Conservation (phyloP, 805 yeast species). For the Lachancea cidri region DNA sequence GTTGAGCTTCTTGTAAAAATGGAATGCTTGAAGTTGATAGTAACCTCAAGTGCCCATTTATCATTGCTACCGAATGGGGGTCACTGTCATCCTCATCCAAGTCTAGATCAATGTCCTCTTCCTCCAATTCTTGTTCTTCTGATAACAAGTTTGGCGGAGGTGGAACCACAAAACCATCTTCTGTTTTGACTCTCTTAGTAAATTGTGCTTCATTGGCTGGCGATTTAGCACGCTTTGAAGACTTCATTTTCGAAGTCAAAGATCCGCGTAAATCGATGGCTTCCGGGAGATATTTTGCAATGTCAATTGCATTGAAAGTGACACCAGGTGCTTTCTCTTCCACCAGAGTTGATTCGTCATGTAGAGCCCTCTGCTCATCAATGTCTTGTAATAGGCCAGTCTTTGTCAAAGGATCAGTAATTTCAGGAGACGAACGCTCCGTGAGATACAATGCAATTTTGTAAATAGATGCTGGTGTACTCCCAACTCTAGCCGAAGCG, state of each 20-base stretch:
- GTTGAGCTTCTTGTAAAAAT: constrained; percentile 55
- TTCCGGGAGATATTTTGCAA: constrained; percentile 37
- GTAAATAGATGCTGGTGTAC: constrained; percentile 60
- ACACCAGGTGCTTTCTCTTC: constrained; percentile 34
- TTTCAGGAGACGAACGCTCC: constrained; percentile 51
- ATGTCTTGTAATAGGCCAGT: constrained; percentile 52
- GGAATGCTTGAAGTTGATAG: constrained; percentile 47
- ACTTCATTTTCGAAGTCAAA: constrained; percentile 38
- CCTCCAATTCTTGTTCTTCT: constrained; percentile 21
- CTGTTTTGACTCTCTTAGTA: constrained; percentile 40
- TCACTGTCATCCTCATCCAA: constrained; percentile 30
- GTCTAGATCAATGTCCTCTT: constrained; percentile 32
- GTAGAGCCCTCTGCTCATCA: constrained; percentile 30
- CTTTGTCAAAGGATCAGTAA: constrained; percentile 36
- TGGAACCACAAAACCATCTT: constrained; percentile 33
- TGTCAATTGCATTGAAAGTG: constrained; percentile 41
- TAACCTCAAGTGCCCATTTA: constrained; percentile 65
- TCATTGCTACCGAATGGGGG: constrained; percentile 30
- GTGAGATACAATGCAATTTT: constrained; percentile 48
- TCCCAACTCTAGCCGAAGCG: constrained; percentile 65
- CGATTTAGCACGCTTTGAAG: constrained; percentile 34
- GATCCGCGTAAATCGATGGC: constrained; percentile 42
- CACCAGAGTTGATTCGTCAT: constrained; percentile 21
- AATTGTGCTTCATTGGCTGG: constrained; percentile 16
- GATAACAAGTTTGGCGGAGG: constrained; percentile 25